Conservation (phyloP, 495 filamentous ascomycete species). For the Aspergillus cavernicola region DNA sequence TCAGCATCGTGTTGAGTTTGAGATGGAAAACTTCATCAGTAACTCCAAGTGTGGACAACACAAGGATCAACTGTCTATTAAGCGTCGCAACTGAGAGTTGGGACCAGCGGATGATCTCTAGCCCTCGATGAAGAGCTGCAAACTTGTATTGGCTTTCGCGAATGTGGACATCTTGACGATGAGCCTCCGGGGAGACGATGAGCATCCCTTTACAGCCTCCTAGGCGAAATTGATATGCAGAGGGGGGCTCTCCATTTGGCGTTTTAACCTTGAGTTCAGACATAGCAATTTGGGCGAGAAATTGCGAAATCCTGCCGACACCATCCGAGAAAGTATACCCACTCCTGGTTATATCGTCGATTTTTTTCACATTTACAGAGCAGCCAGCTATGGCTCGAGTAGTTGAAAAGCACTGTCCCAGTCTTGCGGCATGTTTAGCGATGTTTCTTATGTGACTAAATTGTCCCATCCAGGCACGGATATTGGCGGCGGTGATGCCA, state of each 20-base stretch:
- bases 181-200: constrained; percentile 60
- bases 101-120: constrained; percentile 84
- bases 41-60: constrained; percentile 76
- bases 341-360: constrained; percentile 63
- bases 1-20: constrained; percentile 63
- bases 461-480: constrained; percentile 88
- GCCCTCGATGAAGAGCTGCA: constrained; percentile 57
- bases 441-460: constrained; percentile 73
- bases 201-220: constrained; percentile 92
- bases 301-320: constrained; percentile 83
- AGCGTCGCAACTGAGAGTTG: constrained; percentile 69
- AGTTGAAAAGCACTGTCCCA: constrained; percentile 95
- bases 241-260: constrained; percentile 52
- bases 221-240: constrained; percentile 85
- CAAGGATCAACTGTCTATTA: constrained; percentile 84
- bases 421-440: constrained; percentile 79
- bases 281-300: constrained; percentile 67
- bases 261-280: constrained; percentile 57
- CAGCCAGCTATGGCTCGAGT: constrained; percentile 62
- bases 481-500: constrained; percentile 61
- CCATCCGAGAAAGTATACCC: constrained; percentile 82
- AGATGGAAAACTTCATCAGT: constrained; percentile 59
- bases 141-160: constrained; percentile 89
- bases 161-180: constrained; percentile 62
- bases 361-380: constrained; percentile 35